Conservation (phyloP, 1,284 basidiomycete species). For the Heterobasidion parviporum region DNA sequence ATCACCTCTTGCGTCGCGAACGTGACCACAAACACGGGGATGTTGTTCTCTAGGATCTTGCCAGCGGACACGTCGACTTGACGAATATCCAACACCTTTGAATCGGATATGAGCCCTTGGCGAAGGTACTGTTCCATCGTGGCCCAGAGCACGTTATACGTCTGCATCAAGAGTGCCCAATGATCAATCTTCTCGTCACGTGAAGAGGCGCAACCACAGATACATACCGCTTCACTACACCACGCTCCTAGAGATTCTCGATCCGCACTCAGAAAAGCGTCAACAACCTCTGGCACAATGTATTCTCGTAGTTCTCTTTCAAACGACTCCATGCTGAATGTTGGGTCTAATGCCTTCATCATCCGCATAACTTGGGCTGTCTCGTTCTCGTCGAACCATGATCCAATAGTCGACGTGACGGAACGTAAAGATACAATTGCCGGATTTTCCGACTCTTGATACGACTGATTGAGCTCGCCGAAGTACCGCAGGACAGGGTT, state of each 20-base stretch:
- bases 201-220: background rate
- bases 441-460: conserved; percentile 92
- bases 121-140: conserved; percentile 92
- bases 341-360: conserved; percentile 84
- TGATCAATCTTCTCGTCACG: background rate
- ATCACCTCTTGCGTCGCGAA: conserved; percentile 94
- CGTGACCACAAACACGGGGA: conserved; percentile 91
- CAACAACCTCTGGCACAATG: conserved; percentile 95
- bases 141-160: conserved; percentile 95
- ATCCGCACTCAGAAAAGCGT: conserved; percentile 90
- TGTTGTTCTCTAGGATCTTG: conserved; percentile 82
- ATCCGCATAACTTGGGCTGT: conserved; percentile 87
- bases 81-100: conserved; percentile 89
- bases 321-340: conserved; percentile 82
- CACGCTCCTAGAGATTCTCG: conserved; percentile 80
- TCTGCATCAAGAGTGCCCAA: conserved; percentile 36
- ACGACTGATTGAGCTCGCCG: conserved; percentile 58
- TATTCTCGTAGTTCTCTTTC: conserved; percentile 92
- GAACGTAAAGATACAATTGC: conserved; percentile 75
- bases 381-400: conserved; percentile 96
- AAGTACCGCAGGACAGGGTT: conserved; percentile 66
- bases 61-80: conserved; percentile 86
- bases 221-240: conserved; percentile 91
- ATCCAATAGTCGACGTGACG: conserved; percentile 81
- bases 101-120: conserved; percentile 85